Evolutionary conservation across 768 basidiomycete genomes (phyloP).

Genomic region (Mrakia blollopis): DNA sequence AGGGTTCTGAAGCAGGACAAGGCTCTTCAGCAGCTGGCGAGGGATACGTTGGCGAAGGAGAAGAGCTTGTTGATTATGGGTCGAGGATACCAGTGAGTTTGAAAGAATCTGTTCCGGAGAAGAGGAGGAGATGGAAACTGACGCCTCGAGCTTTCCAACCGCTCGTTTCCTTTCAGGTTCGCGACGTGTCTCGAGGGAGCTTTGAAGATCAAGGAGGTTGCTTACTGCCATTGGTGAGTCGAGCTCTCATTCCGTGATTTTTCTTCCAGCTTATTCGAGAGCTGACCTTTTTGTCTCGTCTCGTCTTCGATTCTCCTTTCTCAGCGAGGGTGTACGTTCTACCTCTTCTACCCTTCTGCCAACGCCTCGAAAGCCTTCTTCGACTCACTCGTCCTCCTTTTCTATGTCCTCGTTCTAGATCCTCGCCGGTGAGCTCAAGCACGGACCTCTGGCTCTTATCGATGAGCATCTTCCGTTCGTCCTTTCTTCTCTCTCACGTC

Average conservation of each 20-base stretch:
- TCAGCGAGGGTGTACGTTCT: constrained; percentile 44
- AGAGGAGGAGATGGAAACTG: constrained; percentile 5
- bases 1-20: constrained; percentile 74
- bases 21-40: constrained; percentile 72
- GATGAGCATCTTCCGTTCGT: constrained; percentile 87
- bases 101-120: constrained; percentile 19
- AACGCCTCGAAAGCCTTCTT: not conserved
- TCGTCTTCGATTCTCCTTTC: not conserved
- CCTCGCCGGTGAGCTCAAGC: constrained; percentile 96
- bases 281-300: not conserved
- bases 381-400: constrained; percentile 2
- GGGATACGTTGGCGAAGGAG: constrained; percentile 59
- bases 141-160: constrained; percentile 48
- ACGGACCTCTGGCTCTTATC: constrained; percentile 93
- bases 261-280: not conserved
- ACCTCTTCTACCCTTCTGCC: constrained; percentile 18
- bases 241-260: not conserved
- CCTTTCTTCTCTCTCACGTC: not conserved
- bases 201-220: constrained; percentile 98
- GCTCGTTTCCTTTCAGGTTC: constrained; percentile 47
- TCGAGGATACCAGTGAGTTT: constrained; percentile 74
- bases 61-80: constrained; percentile 94
- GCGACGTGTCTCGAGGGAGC: constrained; percentile 98
- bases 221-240: constrained; percentile 55
- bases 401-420: constrained; percentile 56